A percentile compares a stretch with the other conserved stretches of the same genome.
These are phyloP conservation scores for Globisporangium yorkense DNA, from an alignment of 352 stramenopile genomes.

Conservation along the genomic window DNA sequence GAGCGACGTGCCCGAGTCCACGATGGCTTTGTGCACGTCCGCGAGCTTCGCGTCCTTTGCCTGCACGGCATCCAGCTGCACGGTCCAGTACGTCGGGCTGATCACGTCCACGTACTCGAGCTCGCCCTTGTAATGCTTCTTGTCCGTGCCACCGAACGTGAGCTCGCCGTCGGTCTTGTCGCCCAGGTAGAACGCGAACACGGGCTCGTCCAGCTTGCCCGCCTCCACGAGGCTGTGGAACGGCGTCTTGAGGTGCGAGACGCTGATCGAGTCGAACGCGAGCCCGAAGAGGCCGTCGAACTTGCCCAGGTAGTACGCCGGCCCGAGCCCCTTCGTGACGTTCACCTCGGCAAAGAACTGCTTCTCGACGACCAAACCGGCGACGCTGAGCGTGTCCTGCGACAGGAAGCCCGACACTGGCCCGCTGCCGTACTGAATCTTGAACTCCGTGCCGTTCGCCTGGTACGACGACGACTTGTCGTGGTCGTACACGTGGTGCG, in stretches of 20 bases:
- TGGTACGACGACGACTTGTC: constrained; percentile 52
- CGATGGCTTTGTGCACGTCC: constrained; percentile 17
- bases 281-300: constrained; percentile 93
- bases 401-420: constrained; percentile 74
- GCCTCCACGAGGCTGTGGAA: constrained; percentile 87
- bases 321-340: constrained; percentile 86
- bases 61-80: constrained; percentile 30
- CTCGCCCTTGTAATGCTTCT: constrained; percentile 82
- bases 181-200: constrained; percentile 90
- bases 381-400: constrained; percentile 46
- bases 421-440: constrained; percentile 86
- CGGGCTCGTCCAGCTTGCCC: constrained; percentile 48
- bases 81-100: constrained; percentile 16
- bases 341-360: constrained; percentile 87
- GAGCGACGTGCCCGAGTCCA: constrained; percentile 20
- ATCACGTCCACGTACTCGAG: constrained; percentile 57
- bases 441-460: constrained; percentile 68
- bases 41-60: constrained; percentile 24
- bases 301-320: constrained; percentile 85
- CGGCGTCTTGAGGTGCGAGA: constrained; percentile 72
- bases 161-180: constrained; percentile 27
- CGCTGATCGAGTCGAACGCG: constrained; percentile 80
- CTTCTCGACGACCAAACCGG: constrained; percentile 21
- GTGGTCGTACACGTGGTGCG: constrained; percentile 56
- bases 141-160: constrained; percentile 36